phyloP scores from a whole-genome alignment of 2,329 filamentous ascomycete species.

The Colletotrichum liaoningense region DNA sequence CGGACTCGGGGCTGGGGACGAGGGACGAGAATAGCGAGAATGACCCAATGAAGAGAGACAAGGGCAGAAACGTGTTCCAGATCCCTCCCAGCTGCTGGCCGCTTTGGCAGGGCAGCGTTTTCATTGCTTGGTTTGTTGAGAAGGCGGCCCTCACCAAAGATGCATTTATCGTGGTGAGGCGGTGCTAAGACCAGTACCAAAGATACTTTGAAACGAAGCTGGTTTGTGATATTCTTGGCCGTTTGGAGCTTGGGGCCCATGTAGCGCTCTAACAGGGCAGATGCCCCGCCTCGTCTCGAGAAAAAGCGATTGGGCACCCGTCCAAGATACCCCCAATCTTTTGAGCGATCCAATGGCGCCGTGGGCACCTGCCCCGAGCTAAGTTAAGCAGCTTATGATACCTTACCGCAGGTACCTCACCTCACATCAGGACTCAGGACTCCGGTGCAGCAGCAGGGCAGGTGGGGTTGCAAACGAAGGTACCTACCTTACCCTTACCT shows the following conservation, averaged over 20 bases:
- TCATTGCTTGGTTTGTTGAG: conserved; percentile 34
- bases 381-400: conserved; percentile 16
- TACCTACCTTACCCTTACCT: not conserved
- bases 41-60: conserved; percentile 26
- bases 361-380: conserved; percentile 2
- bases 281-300: conserved; percentile 20
- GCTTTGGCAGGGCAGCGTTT: conserved; percentile 26
- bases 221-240: conserved; percentile 17
- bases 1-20: conserved; percentile 9
- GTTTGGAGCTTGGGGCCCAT: conserved; percentile 12
- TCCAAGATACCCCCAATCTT: conserved; percentile 30
- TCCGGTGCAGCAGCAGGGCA: not conserved
- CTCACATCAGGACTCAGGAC: conserved; percentile 14
- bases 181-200: conserved; percentile 5
- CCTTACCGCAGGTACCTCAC: conserved; percentile 12
- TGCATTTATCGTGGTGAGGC: conserved; percentile 18
- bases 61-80: conserved; percentile 22
- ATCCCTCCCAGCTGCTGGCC: not conserved
- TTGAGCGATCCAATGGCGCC: conserved; percentile 17
- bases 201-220: conserved; percentile 26
- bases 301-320: conserved; percentile 20
- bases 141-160: conserved; percentile 30
- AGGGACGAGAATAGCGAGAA: conserved; percentile 8
- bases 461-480: conserved; percentile 23
- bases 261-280: conserved; percentile 32